Base-by-base conservation (phyloP, 805 yeast genomes). In the Teunomyces pallodes region DNA sequence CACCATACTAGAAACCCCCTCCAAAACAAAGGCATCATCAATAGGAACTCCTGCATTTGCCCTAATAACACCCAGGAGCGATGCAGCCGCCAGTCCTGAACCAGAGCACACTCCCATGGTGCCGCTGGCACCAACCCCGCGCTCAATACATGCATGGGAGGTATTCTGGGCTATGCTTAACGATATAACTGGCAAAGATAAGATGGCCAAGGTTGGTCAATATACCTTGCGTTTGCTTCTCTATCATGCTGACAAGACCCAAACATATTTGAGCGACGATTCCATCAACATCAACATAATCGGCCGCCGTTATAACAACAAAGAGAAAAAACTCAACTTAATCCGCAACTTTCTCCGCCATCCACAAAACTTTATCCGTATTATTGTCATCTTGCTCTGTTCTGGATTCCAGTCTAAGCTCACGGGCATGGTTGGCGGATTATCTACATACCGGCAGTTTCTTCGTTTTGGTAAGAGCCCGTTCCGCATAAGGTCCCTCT, bases 401-500 rank as follows among this genome's bases (percentile, higher is more conserved):
- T 68, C 74, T 3, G 59, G 70, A n/a, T 71, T 77, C 47, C 63
- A 69, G 40, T 57, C 64, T 27, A 71, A 71, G 55, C 68, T 72
- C 17, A 59, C 64, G 24, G 83, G 75, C n/a, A 65, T 72, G 50
- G 78, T 76, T 9, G 64, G 61, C 32, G 80, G 76, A 49, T 69
- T 79, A 45, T 78, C 76, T 45, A 65, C 77, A 9, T 86, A 83
- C 62, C 77, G 94, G 64, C 89, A 84, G 58, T 74, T 83, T 46
- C 65, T 86, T 54, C 74, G 92, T 55, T 84, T 84, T 50, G 92
- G 91, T 36, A 80, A 82, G 40, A 74, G 86, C 5, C 90, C 90
- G 1, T 81, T 83, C 62, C 72, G 84, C 52, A 36, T 82, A 2
- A 59, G 75, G 32, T 62, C 68, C 24, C 53, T 80, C 13, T 43